Base-by-base conservation (phyloP, 805 yeast species). In the Kuraishia borneana region DNA sequence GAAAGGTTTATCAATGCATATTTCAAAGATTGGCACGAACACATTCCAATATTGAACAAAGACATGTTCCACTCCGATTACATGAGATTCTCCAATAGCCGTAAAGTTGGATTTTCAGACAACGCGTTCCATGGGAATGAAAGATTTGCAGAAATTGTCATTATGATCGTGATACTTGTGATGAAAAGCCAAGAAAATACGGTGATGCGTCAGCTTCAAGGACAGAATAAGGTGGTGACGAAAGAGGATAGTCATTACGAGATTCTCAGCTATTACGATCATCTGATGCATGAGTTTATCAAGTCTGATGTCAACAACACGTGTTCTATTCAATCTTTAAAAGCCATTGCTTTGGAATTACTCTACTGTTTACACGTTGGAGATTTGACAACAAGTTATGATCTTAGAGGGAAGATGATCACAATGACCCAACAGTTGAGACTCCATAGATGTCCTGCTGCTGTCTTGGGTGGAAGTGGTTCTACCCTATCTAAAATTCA, bases 361-460 rank as follows among this genome's bases (percentile, higher is more conserved):
- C 71, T 80, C 38, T 83, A 82, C 48, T 77, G 83, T 48, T 57
- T 82, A 25, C 76, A 77, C 26, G 70, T 71, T 5, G 94, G 94
- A 14, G 87, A 82, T 51, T 69, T 76, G 30, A 66, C 76, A 6
- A 76, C 84, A 2, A 67, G 85, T 39, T 85, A 84, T 58, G 80
- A 78, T 35, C 63, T 82, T 28, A 65, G 95, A 39, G 88, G 89
- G 29, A 65, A 76, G 43, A 76, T 80, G 6, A 73, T 80, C 9
- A 76, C 85, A 19, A 81, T 83, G 88, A 78, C 88, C 4, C 94
- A 83, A 46, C 92, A 85, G 45, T 59, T 87, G 35, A 70, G 96
- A 44, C 61, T 87, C 30, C 94, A 85, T 51, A 65, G 94, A 44
- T 81, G 94, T 53, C 95, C 94, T 7, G 76, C 88, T 4, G 89